Percentiles rank a stretch among this genome's conserved stretches.
phyloP scores from a whole-genome alignment of 257 asterid genomes.

The Cordia subcordata region DNA sequence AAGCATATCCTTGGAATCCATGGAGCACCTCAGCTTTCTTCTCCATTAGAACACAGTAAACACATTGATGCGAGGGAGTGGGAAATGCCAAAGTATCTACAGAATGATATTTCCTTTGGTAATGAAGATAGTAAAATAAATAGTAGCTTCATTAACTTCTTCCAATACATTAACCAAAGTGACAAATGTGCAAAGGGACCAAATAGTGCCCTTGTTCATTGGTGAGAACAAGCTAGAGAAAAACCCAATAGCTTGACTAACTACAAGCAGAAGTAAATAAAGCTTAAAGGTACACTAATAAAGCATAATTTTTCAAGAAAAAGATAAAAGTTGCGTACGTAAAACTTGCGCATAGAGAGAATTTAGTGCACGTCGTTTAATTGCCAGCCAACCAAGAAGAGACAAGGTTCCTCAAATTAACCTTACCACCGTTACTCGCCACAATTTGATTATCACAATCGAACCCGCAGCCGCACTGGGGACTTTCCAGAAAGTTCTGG shows the following conservation, averaged over 20 bases:
- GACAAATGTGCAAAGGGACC: background rate
- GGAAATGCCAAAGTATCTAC: too few species aligned
- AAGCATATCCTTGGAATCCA: too few species aligned
- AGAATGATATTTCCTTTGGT: too few species aligned
- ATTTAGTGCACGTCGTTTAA: too few species aligned
- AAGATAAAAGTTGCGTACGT: too few species aligned
- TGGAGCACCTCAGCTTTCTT: too few species aligned
- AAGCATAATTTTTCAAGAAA: background rate
- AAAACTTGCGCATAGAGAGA: too few species aligned
- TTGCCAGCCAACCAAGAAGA: slow-evolving; percentile 15
- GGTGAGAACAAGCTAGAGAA: too few species aligned
- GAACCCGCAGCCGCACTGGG: slow-evolving; percentile 82
- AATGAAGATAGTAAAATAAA: too few species aligned
- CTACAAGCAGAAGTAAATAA: background rate
- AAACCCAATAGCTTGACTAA: background rate
- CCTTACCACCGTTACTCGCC: background rate
- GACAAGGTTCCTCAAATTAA: slow-evolving; percentile 18
- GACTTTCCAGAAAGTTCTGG: slow-evolving; percentile 56
- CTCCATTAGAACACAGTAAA: too few species aligned
- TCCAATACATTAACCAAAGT: background rate
- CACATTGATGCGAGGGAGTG: too few species aligned
- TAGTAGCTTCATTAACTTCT: background rate
- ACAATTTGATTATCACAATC: slow-evolving; percentile 27
- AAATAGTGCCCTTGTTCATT: background rate
- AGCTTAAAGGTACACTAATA: background rate